Conservation (phyloP, 495 filamentous ascomycete species). For the Xylaria curta region DNA sequence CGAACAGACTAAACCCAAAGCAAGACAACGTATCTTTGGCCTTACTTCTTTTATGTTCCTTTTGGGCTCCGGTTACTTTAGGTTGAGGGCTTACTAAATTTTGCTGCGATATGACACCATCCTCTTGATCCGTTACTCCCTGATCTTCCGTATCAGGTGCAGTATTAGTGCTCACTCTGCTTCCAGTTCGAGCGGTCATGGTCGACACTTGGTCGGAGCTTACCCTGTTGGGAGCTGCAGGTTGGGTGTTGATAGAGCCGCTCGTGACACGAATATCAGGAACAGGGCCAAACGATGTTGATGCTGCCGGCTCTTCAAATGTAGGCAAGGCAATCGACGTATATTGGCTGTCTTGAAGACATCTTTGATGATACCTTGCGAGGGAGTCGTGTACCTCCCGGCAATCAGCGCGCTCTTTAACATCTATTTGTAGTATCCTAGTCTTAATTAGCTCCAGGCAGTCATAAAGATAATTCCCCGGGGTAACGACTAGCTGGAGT, state of each 20-base stretch:
- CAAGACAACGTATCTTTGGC: not conserved
- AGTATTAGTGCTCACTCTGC: not conserved
- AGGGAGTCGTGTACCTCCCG: not conserved
- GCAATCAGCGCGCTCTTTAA: not conserved
- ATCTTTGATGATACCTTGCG: not conserved
- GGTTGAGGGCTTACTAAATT: not conserved
- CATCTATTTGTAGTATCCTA: not conserved
- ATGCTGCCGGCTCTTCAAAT: not conserved
- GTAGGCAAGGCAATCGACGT: not conserved
- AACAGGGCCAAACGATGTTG: not conserved
- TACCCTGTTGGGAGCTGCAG: not conserved
- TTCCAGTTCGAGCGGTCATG: not conserved
- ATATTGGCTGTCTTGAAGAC: conserved; percentile 2
- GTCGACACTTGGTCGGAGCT: not conserved
- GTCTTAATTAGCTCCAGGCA: not conserved
- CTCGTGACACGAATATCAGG: not conserved
- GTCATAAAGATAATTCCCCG: conserved; percentile 8
- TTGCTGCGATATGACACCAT: not conserved
- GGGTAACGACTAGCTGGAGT: not conserved
- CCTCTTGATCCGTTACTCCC: not conserved
- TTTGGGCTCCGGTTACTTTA: not conserved
- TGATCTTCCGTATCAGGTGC: not conserved
- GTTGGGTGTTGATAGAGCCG: not conserved
- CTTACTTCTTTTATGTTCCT: not conserved
- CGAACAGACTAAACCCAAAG: not conserved